A percentile compares a stretch with the other conserved stretches of the same genome.
phyloP scores from a whole-genome alignment of 208 protist species.

The Trichomonas tenax region DNA sequence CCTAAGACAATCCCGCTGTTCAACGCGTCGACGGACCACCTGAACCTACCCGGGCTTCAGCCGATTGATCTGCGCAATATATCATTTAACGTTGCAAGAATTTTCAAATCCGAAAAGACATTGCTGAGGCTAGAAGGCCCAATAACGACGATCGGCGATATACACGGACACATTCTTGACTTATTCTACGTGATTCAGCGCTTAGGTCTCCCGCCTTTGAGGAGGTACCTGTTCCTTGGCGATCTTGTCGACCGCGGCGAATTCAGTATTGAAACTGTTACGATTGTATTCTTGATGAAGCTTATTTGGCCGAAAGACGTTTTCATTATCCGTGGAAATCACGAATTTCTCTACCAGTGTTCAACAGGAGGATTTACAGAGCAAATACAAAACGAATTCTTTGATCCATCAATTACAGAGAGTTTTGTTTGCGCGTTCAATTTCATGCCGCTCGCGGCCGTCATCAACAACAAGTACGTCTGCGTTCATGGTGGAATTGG shows the following conservation, averaged over 20 bases:
- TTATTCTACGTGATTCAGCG: not conserved
- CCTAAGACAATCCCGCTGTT: not conserved
- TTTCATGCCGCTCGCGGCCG: not conserved
- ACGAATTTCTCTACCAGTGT: not conserved
- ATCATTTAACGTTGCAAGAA: not conserved
- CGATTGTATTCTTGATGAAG: not conserved
- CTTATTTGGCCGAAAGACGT: not conserved
- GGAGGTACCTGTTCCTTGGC: not conserved
- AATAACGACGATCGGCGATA: not conserved
- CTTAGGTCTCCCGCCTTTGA: not conserved
- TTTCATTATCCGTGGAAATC: not conserved
- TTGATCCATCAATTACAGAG: not conserved
- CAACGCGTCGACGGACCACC: not conserved
- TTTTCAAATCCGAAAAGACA: not conserved
- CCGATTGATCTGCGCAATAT: not conserved
- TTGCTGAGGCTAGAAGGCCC: not conserved
- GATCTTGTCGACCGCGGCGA: not conserved
- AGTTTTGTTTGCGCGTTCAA: not conserved
- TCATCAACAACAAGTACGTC: not conserved
- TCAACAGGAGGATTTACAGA: not conserved
- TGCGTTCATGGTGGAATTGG: not conserved
- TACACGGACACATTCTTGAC: not conserved
- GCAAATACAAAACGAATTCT: not conserved
- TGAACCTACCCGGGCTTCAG: not conserved
- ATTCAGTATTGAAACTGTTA: not conserved